phyloP scores from a whole-genome alignment of 345 rosid species.

The Firmiana major region DNA sequence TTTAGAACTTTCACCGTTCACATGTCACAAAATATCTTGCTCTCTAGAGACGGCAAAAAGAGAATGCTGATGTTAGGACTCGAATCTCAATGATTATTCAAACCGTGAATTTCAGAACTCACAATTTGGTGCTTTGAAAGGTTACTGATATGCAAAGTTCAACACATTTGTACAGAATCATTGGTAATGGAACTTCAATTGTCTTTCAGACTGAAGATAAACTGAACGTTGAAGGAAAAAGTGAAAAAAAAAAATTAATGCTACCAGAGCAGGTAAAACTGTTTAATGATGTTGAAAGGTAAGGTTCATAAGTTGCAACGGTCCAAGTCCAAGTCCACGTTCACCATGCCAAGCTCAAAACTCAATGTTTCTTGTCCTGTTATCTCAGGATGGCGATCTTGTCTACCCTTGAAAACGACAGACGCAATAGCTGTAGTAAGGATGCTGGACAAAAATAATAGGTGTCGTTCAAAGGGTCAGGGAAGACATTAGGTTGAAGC shows the following conservation, averaged over 20 bases:
- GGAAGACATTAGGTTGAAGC: neutral
- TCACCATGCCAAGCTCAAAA: neutral
- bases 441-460: neutral
- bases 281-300: too few species aligned
- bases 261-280: too few species aligned
- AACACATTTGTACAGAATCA: neutral
- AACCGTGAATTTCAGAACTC: neutral
- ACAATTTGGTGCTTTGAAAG: neutral
- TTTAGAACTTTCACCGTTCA: neutral
- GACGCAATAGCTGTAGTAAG: neutral
- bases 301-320: neutral
- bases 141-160: neutral
- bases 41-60: neutral
- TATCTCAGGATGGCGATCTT: neutral
- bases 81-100: neutral
- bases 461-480: neutral
- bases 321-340: neutral
- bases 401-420: slow-evolving; percentile 13
- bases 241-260: too few species aligned
- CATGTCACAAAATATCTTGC: neutral
- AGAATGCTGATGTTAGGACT: neutral
- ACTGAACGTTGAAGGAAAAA: neutral
- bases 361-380: neutral
- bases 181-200: neutral
- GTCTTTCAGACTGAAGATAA: too few species aligned